Evolutionary conservation across 768 basidiomycete genomes (phyloP).

Genomic region (Tylopilus vinaceipallidus): DNA sequence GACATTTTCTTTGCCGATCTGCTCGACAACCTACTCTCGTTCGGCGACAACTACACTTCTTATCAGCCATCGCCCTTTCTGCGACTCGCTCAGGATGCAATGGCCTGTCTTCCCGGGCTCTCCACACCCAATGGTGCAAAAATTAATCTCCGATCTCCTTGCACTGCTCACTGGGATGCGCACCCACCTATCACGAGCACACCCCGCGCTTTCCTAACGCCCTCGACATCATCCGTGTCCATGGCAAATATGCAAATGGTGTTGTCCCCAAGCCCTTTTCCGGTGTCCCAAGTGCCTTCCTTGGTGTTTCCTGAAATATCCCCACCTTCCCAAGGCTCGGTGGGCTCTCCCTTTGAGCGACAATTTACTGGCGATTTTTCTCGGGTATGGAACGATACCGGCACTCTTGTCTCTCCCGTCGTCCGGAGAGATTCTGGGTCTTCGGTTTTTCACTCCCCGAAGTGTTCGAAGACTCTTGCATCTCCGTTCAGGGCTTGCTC

Average conservation of each 20-base stretch:
- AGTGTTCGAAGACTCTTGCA: background rate
- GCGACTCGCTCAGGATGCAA: background rate
- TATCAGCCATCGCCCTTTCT: slow-evolving; percentile 4
- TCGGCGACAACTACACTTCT: slow-evolving; percentile 5
- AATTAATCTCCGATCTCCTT: background rate
- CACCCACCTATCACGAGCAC: slow-evolving; percentile 1
- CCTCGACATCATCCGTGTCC: slow-evolving; percentile 14
- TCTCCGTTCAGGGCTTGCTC: background rate
- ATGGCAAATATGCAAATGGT: slow-evolving; percentile 8
- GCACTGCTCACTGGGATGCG: background rate
- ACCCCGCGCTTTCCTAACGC: slow-evolving; percentile 8
- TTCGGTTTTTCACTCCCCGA: slow-evolving; percentile 8
- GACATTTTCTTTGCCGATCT: slow-evolving; percentile 9
- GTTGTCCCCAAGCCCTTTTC: slow-evolving; percentile 31
- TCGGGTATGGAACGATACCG: slow-evolving; percentile 16
- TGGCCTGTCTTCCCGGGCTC: slow-evolving; percentile 1
- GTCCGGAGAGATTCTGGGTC: slow-evolving; percentile 3
- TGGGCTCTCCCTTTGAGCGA: slow-evolving; percentile 29
- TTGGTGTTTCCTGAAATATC: slow-evolving; percentile 26
- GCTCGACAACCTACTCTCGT: slow-evolving; percentile 4
- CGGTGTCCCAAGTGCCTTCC: slow-evolving; percentile 15
- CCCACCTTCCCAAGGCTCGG: slow-evolving; percentile 25
- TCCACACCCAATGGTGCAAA: slow-evolving; percentile 16
- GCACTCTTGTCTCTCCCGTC: slow-evolving; percentile 25
- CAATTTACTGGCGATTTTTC: slow-evolving; percentile 25